Base-by-base conservation (phyloP, 768 basidiomycete species). In the Leccinum imitatum region DNA sequence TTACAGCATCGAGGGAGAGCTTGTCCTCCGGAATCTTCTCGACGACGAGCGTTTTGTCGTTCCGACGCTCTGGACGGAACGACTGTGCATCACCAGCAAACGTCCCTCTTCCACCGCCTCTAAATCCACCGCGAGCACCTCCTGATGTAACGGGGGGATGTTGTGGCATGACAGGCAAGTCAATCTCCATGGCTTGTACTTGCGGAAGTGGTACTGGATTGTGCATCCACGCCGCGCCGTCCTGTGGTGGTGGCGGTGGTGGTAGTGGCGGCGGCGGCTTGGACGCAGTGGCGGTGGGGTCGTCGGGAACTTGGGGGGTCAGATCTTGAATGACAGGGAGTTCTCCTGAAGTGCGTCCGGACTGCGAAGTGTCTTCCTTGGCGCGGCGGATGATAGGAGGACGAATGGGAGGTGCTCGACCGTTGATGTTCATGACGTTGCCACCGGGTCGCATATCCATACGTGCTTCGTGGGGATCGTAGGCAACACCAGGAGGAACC, bases 1-100 rank as follows among this genome's bases (percentile, higher is more conserved):
- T 91, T 56, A 98, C 87, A 6, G 84, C 78, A 54, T 87, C 88
- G 14, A 93, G 82, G 14, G 84, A 84, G 44, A 96, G 81, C 64
- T 90, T 87, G 62, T 92, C 88, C 53, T 87, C 83, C 0, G 95
- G 95, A 58, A 98, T 95, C 77, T 95, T 95, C 75, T 97, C 93
- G 37, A 98, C 89, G 14, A 97, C 93, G 21, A 98, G 80, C 0
- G 91, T 93, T 75, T 87, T 90, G 73, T 87, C 86, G 60, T 82
- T 84, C 59, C 87, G 79, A 63, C 83, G 82, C 63, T 86, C 85
- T 27, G 84, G 84, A 10, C 84, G 84, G 77, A 89, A 88, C 58
- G 78, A 84, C 59, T 84, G 84, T 7, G 80, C 84, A 31, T 89
- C 88, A 6, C 83, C 85, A 52, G 79, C 75, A 65, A 89, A 90